Evolutionary conservation across 495 filamentous ascomycete species (phyloP).

Genomic region (Aspergillus cavernicola): DNA sequence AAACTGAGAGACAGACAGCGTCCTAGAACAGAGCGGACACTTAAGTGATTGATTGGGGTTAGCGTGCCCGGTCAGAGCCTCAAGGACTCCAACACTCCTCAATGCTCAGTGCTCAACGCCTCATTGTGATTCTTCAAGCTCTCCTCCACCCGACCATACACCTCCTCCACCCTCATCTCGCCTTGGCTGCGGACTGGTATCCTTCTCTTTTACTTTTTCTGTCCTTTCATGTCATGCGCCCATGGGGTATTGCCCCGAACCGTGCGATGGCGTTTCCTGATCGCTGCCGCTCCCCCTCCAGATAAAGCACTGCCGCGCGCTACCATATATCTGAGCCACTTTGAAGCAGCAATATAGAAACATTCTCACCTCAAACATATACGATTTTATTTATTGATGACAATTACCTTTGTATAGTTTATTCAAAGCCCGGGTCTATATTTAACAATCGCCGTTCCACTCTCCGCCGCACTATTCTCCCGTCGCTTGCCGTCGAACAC

Average conservation of each 20-base stretch:
- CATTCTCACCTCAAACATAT: background rate
- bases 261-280: conserved; percentile 27
- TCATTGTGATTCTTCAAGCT: conserved; percentile 7
- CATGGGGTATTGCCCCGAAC: conserved; percentile 11
- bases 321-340: conserved; percentile 23
- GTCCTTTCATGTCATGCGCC: conserved; percentile 14
- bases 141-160: conserved; percentile 6
- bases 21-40: background rate
- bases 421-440: too few relatives aligned
- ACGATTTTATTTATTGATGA: background rate
- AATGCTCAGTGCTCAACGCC: too few relatives aligned
- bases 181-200: background rate
- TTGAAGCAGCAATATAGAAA: conserved; percentile 7
- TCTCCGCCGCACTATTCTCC: background rate
- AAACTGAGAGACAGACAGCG: background rate
- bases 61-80: conserved; percentile 19
- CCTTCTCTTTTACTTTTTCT: background rate
- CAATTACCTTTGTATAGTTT: background rate
- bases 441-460: background rate
- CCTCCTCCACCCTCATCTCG: background rate
- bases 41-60: conserved; percentile 13
- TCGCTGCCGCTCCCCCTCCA: conserved; percentile 19
- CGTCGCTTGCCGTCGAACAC: background rate
- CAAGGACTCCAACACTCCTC: conserved; percentile 9
- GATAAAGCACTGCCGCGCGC: conserved; percentile 27